A percentile compares a stretch with the other conserved stretches of the same genome.
phyloP scores from a whole-genome alignment of 164 flowering plant species.

The Aristolochia fimbriata region DNA sequence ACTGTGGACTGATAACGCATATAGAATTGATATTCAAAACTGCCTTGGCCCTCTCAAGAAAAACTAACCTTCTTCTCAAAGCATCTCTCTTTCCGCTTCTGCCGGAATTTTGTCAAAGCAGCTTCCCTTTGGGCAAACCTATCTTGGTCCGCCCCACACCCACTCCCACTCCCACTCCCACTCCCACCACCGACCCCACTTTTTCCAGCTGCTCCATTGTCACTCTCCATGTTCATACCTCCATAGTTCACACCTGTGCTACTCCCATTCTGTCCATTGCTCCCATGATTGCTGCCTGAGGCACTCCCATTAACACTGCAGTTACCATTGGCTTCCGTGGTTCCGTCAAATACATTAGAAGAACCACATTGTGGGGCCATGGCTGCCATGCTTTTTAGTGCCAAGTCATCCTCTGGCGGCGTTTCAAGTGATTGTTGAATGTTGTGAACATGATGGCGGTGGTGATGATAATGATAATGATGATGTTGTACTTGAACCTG shows the following conservation, averaged over 20 bases:
- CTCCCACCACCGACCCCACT: constrained; percentile 29
- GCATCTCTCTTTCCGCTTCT: constrained; percentile 76
- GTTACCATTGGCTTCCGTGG: constrained; percentile 33
- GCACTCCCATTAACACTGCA: constrained; percentile 55
- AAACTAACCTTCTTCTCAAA: constrained; percentile 64
- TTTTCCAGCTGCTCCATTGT: constrained; percentile 31
- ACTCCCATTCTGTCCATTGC: constrained; percentile 57
- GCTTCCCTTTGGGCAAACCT: constrained; percentile 63
- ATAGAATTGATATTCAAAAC: no score
- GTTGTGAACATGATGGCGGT: constrained; percentile 39
- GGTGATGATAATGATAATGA: constrained; percentile 52
- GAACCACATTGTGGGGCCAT: constrained; percentile 43
- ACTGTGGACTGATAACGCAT: no score
- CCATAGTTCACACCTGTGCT: constrained; percentile 33
- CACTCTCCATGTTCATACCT: constrained; percentile 35
- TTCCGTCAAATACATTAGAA: constrained; percentile 36
- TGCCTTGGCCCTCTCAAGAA: no score
- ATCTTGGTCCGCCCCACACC: constrained; percentile 35
- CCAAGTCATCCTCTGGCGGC: constrained; percentile 29
- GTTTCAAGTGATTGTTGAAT: constrained; percentile 13
- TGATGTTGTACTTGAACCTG: constrained; percentile 48
- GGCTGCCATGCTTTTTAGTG: constrained; percentile 27
- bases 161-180: constrained; percentile 25
- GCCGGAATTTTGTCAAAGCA: constrained; percentile 72
- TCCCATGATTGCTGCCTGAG: constrained; percentile 68